phyloP scores from a whole-genome alignment of 2,329 filamentous ascomycete genomes.

The Aspergillus sp. region DNA sequence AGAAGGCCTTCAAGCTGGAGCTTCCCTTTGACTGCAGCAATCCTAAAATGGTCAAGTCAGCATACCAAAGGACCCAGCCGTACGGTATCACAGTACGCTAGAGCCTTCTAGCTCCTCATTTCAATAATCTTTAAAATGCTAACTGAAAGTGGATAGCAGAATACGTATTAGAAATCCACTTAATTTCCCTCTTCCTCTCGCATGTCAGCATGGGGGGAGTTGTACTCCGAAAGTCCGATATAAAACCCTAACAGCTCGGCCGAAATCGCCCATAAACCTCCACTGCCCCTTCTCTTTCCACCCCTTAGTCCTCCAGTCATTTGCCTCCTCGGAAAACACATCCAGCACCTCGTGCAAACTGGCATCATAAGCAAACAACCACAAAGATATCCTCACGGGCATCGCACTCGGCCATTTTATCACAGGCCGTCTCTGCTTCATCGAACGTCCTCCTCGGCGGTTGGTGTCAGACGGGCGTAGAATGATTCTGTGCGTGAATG shows the following conservation, averaged over 20 bases:
- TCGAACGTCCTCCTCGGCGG: background rate
- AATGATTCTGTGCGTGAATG: background rate
- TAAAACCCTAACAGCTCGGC: background rate
- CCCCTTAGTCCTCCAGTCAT: conserved; percentile 22
- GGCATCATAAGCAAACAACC: conserved; percentile 7
- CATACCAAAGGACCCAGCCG: too few relatives aligned
- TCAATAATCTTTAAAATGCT: too few relatives aligned
- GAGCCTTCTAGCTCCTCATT: too few relatives aligned
- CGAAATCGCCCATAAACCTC: conserved; percentile 14
- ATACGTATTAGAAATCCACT: too few relatives aligned
- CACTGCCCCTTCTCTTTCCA: conserved; percentile 16
- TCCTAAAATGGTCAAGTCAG: too few relatives aligned
- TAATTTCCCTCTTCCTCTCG: too few relatives aligned
- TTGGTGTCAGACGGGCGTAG: background rate
- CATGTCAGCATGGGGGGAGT: too few relatives aligned
- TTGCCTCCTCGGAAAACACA: conserved; percentile 20
- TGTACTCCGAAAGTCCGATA: too few relatives aligned
- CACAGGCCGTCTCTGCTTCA: background rate
- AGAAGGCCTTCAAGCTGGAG: too few relatives aligned
- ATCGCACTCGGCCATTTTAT: conserved; percentile 5
- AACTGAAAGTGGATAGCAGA: too few relatives aligned
- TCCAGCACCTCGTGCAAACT: conserved; percentile 15
- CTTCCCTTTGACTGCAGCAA: too few relatives aligned
- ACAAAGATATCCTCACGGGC: conserved; percentile 3
- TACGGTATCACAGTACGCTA: too few relatives aligned